These are phyloP conservation scores for Aegilops longissima DNA, from an alignment of 176 grass and related monocot genomes.

Conservation along the genomic window DNA sequence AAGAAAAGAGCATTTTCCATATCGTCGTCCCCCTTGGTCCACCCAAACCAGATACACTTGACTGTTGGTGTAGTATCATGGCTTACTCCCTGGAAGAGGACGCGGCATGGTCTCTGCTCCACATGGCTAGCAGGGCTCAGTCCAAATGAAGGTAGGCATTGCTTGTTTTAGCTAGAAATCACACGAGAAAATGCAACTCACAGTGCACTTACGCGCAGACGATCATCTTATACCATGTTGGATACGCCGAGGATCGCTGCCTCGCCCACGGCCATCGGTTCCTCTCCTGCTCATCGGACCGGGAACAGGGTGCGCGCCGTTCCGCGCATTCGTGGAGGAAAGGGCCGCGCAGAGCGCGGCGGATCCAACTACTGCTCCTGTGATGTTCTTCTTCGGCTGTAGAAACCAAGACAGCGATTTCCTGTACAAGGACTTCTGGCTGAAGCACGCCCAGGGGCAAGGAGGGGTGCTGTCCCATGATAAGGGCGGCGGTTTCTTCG, in stretches of 20 bases:
- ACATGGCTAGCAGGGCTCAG: constrained; percentile 66
- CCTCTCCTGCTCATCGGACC: constrained; percentile 85
- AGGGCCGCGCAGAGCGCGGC: constrained; percentile 41
- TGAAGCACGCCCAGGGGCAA: constrained; percentile 49
- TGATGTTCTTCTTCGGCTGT: constrained; percentile 90
- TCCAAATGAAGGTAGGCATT: constrained; percentile 47
- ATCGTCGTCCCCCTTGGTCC: too few relatives aligned
- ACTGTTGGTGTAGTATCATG: too few relatives aligned
- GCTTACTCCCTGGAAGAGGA: constrained; percentile 66
- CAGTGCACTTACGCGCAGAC: constrained; percentile 34
- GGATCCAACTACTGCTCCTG: constrained; percentile 38
- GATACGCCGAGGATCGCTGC: constrained; percentile 61
- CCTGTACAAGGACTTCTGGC: constrained; percentile 83
- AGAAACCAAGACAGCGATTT: constrained; percentile 65
- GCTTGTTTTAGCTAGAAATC: background rate
- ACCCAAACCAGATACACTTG: too few relatives aligned
- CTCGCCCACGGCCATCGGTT: constrained; percentile 47
- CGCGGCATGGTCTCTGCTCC: constrained; percentile 69
- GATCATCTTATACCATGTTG: constrained; percentile 58
- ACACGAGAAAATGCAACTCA: background rate
- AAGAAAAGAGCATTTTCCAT: too few relatives aligned
- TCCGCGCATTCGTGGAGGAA: constrained; percentile 56
- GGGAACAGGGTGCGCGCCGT: constrained; percentile 45
- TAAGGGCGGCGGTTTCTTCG: constrained; percentile 70
- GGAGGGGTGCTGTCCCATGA: constrained; percentile 57